phyloP scores from a whole-genome alignment of 331 rosid species.

The Ulmus americana region DNA sequence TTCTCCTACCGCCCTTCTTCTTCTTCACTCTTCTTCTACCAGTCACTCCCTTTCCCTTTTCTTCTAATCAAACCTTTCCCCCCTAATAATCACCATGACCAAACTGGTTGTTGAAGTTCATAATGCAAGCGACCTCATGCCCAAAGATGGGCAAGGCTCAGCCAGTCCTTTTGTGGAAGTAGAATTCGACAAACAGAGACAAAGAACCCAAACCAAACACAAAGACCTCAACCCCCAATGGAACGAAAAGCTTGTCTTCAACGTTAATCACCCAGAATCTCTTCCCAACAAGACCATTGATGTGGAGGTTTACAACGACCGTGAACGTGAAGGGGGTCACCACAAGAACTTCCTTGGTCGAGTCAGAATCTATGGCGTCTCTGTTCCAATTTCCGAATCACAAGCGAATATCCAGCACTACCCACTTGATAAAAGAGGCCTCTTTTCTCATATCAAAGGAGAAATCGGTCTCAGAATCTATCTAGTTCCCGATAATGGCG shows the following conservation, averaged over 20 bases:
- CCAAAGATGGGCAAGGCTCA: conserved; percentile 73
- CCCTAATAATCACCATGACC: conserved; percentile 31
- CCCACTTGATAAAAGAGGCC: conserved; percentile 78
- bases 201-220: conserved; percentile 55
- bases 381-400: conserved; percentile 59
- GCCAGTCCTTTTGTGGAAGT: conserved; percentile 75
- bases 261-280: conserved; percentile 32
- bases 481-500: conserved; percentile 20
- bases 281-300: conserved; percentile 57
- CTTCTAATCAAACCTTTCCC: background rate
- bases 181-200: conserved; percentile 45
- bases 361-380: conserved; percentile 55
- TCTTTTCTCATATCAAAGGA: conserved; percentile 62
- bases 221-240: conserved; percentile 67
- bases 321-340: conserved; percentile 21
- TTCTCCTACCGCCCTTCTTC: conserved; percentile 9
- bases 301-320: conserved; percentile 48
- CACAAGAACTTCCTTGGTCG: conserved; percentile 65
- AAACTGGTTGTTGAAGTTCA: conserved; percentile 69
- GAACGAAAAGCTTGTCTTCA: conserved; percentile 66
- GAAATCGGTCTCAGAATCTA: conserved; percentile 67
- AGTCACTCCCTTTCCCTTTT: background rate
- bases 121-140: conserved; percentile 66
- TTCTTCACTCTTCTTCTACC: conserved; percentile 23
- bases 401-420: conserved; percentile 52